A percentile compares a stretch with the other conserved stretches of the same genome.
Conservation (phyloP, 768 basidiomycete species). For the Rhodotorula paludigena region DNA sequence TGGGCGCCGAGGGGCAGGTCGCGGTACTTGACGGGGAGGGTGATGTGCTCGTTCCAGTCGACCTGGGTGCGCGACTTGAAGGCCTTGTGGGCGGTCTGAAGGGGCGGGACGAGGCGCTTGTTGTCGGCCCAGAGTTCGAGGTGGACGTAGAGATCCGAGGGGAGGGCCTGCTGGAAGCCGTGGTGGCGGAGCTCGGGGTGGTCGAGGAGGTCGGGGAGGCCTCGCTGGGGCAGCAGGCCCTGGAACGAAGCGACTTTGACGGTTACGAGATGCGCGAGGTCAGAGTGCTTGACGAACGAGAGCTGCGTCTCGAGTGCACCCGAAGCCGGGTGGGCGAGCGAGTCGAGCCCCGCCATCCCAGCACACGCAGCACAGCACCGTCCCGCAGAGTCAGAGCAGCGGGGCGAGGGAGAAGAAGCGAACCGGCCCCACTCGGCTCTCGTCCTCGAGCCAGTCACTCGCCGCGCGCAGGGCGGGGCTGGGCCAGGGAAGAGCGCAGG, state of each 20-base stretch:
- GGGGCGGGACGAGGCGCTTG: constrained; percentile 84
- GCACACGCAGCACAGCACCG: not conserved
- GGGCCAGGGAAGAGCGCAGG: not conserved
- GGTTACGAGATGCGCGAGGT: constrained; percentile 33
- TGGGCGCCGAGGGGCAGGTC: constrained; percentile 86
- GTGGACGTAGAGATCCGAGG: constrained; percentile 89
- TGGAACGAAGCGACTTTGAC: constrained; percentile 56
- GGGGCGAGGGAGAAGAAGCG: not conserved
- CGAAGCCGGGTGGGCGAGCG: constrained; percentile 8
- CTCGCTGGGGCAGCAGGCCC: constrained; percentile 65
- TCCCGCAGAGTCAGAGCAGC: no score
- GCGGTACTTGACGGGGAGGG: constrained; percentile 84
- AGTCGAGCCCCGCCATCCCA: not conserved
- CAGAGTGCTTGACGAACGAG: constrained; percentile 27
- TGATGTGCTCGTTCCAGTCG: constrained; percentile 91
- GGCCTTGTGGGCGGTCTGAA: constrained; percentile 84
- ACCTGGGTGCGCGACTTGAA: constrained; percentile 67
- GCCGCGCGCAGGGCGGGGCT: no score
- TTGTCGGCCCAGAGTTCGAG: constrained; percentile 89
- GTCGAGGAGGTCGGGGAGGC: constrained; percentile 74
- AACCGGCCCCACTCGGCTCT: not conserved
- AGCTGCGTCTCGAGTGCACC: constrained; percentile 17
- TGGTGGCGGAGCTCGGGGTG: constrained; percentile 76
- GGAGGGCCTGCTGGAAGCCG: constrained; percentile 68
- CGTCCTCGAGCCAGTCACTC: not conserved